These are phyloP conservation scores for Otatea glauca DNA, from an alignment of 176 grass and related monocot genomes.

Conservation along the genomic window DNA sequence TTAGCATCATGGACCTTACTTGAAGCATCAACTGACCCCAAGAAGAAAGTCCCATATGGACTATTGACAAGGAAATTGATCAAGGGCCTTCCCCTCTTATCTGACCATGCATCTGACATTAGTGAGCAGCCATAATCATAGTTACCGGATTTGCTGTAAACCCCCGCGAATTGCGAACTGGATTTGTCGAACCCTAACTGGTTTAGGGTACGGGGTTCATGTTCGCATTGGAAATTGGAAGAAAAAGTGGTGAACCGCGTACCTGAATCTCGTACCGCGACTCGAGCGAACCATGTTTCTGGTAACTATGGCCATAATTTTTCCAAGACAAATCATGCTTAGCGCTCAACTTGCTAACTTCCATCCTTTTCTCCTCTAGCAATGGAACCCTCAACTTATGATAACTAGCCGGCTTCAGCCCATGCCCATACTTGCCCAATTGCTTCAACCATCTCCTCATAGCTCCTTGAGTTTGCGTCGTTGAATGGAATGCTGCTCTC, in stretches of 20 bases:
- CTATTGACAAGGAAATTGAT: not conserved
- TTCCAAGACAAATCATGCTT: not conserved
- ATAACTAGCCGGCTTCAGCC: not conserved
- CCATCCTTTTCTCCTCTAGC: not conserved
- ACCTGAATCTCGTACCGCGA: no score
- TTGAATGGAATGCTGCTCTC: not conserved
- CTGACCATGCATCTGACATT: not conserved
- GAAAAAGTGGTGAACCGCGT: no score
- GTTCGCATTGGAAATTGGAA: no score
- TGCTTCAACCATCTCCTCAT: not conserved
- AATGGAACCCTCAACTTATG: not conserved
- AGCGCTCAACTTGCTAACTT: not conserved
- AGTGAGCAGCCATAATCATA: not conserved
- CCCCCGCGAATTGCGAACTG: no score
- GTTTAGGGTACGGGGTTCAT: no score
- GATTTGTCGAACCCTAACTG: no score
- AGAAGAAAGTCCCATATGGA: not conserved
- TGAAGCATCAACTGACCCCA: not conserved
- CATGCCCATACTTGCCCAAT: not conserved
- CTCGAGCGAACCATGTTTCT: no score
- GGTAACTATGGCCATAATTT: not conserved
- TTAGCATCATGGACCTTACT: not conserved
- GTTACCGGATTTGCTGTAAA: no score
- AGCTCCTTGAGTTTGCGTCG: not conserved
- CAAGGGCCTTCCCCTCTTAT: not conserved